Percentiles rank a stretch among this genome's conserved stretches.
phyloP scores from a whole-genome alignment of 257 asterid species.

The Penstemon newberryi region DNA sequence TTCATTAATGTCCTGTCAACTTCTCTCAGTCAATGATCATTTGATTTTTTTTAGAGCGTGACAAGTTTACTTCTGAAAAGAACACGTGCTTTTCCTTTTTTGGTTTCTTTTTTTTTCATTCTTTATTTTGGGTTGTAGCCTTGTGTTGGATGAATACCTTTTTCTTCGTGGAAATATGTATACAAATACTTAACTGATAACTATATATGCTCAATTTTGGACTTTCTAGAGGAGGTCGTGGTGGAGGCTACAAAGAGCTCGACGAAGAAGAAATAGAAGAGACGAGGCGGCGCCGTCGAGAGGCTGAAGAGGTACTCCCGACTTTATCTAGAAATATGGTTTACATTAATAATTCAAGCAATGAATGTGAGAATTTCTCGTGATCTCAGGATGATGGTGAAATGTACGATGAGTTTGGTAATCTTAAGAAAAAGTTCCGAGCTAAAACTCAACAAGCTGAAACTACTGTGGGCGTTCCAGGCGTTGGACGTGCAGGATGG shows the following conservation, averaged over 20 bases:
- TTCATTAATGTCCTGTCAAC: background rate
- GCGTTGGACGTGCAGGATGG: slow-evolving; percentile 99
- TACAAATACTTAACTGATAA: slow-evolving; percentile 18
- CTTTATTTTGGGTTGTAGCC: no score
- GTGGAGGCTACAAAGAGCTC: slow-evolving; percentile 97
- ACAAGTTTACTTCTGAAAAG: background rate
- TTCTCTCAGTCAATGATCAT: slow-evolving; percentile 11
- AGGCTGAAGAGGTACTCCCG: slow-evolving; percentile 80
- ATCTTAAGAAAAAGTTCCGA: slow-evolving; percentile 95
- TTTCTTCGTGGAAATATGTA: slow-evolving; percentile 1
- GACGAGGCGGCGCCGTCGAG: slow-evolving; percentile 83
- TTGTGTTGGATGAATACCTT: background rate
- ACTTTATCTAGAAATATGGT: slow-evolving; percentile 18
- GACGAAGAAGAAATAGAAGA: slow-evolving; percentile 98
- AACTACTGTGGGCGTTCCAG: slow-evolving; percentile 60
- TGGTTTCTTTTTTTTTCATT: background rate
- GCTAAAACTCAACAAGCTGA: slow-evolving; percentile 80
- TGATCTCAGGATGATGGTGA: slow-evolving; percentile 93
- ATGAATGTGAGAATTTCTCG: slow-evolving; percentile 7
- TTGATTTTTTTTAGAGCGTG: background rate
- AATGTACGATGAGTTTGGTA: slow-evolving; percentile 99
- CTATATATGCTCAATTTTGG: slow-evolving; percentile 21
- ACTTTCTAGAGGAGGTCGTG: slow-evolving; percentile 89
- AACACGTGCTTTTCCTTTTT: background rate
- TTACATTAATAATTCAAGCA: background rate